Evolutionary conservation across 805 yeast species (phyloP).

Genomic region (Cyberlindnera samutprakarnensis): DNA sequence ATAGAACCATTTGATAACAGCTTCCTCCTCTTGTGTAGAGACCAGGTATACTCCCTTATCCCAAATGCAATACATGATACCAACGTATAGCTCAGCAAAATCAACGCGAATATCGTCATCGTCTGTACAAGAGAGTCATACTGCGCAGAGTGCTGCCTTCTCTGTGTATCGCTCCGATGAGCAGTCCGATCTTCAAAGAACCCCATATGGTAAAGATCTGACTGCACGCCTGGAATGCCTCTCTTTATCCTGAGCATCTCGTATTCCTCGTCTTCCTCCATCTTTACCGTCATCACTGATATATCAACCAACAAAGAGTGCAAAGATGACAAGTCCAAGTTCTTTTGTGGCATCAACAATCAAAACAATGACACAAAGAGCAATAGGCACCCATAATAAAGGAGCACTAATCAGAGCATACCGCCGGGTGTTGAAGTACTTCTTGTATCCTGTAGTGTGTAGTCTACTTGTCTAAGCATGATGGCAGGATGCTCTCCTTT

Average conservation of each 20-base stretch:
- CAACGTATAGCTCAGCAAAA: constrained; percentile 12
- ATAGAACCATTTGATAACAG: constrained; percentile 12
- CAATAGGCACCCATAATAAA: too few species aligned
- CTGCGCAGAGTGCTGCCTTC: constrained; percentile 8
- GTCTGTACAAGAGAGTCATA: constrained; percentile 20
- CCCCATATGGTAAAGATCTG: constrained; percentile 23
- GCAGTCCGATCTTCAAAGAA: constrained; percentile 21
- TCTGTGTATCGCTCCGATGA: constrained; percentile 6
- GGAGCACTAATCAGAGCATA: constrained; percentile 26
- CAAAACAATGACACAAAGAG: background rate
- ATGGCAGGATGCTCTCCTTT: constrained; percentile 85
- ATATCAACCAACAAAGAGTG: too few species aligned
- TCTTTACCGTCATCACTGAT: too few species aligned
- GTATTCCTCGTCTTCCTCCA: too few species aligned
- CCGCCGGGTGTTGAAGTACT: constrained; percentile 35
- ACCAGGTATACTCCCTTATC: constrained; percentile 23
- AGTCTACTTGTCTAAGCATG: constrained; percentile 80
- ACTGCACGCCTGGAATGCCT: constrained; percentile 21
- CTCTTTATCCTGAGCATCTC: too few species aligned
- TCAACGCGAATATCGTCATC: constrained; percentile 17
- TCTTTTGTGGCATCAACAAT: too few species aligned
- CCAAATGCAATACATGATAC: constrained; percentile 18
- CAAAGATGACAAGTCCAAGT: too few species aligned
- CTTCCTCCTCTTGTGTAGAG: constrained; percentile 13
- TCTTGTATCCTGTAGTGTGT: constrained; percentile 24